Base-by-base conservation (phyloP, 495 filamentous ascomycete genomes). In the Neurospora tetrasperma region DNA sequence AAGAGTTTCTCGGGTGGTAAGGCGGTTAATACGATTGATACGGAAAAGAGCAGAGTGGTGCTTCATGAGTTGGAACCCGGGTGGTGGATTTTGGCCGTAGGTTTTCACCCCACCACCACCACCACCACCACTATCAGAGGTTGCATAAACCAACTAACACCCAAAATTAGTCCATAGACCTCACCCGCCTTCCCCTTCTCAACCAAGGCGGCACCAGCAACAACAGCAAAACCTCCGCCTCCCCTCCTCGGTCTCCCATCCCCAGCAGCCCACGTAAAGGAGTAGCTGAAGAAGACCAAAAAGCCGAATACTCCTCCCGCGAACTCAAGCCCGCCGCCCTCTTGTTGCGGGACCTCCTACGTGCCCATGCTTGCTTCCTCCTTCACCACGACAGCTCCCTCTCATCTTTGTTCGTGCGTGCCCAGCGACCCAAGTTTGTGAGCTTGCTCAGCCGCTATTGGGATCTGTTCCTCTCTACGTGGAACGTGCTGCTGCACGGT, bases 401-500 rank as follows among this genome's bases (percentile, higher is more conserved):
- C 42, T 85, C 85, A 62, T 85, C 87, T 11, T 82, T 97, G 7
- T 93, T 89, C 74, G 82, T 86, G 11, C 88, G 89, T 8, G 80
- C 75, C 38, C 82, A 82, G 68, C 79, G 86, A 42, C 79, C 82
- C 42, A 86, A 84, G 69, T 87, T 88, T 44, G 72, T 84, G 5
- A 79, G 78, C 38, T 82, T 93, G n/a, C 83, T 99, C 44, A 86
- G 92, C 46, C 88, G 90, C 18, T 98, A 92, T 78, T 99, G 96
- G 96, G 87, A 90, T 69, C 83, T 86, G 8, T 98, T 93, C 80
- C 83, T 92, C 5, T 88, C 88, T 76, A 90, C 87, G 10, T 99
- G 96, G 96, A 92, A 97, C 73, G 89, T 98, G 20, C 86, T 98
- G 59, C 84, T 98, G 44, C 91, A 93, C 78, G 96, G 94, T 23